phyloP scores from a whole-genome alignment of 1,284 basidiomycete genomes.

The Xerocomus minutiporus region DNA sequence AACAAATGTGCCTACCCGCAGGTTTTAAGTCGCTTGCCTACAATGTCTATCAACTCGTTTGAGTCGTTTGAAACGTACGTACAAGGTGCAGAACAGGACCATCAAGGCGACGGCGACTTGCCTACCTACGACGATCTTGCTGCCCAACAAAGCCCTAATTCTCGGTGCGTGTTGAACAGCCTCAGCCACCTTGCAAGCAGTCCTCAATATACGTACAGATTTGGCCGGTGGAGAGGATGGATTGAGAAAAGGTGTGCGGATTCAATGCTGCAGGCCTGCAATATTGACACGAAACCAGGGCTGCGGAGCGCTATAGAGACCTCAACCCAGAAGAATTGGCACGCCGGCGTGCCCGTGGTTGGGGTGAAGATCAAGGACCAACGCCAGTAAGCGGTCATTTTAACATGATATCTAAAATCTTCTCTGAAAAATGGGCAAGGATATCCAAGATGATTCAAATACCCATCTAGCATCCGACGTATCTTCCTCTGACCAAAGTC shows the following conservation, averaged over 20 bases:
- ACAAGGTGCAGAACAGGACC: constrained; percentile 53
- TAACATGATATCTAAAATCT: background rate
- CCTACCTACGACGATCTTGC: constrained; percentile 76
- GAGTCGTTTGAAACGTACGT: constrained; percentile 23
- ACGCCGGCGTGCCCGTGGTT: constrained; percentile 61
- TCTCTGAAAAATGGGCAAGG: constrained; percentile 16
- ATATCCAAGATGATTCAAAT: constrained; percentile 11
- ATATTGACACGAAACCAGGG: constrained; percentile 42
- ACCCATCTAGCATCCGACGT: background rate
- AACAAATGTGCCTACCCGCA: background rate
- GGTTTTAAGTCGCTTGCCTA: background rate
- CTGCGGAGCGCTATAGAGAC: constrained; percentile 73
- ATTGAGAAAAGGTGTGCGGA: constrained; percentile 72
- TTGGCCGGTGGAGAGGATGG: constrained; percentile 79
- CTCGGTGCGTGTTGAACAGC: constrained; percentile 43
- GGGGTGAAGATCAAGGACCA: constrained; percentile 44
- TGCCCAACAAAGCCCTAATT: constrained; percentile 69
- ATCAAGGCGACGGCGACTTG: constrained; percentile 51
- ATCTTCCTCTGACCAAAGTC: constrained; percentile 7
- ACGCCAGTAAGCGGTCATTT: constrained; percentile 13
- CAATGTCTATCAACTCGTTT: constrained; percentile 23
- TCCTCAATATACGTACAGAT: constrained; percentile 39
- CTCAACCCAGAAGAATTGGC: constrained; percentile 53
- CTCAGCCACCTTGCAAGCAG: background rate
- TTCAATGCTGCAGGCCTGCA: background rate